phyloP scores from a whole-genome alignment of 768 basidiomycete genomes.

The Boletus vinaceobasis region DNA sequence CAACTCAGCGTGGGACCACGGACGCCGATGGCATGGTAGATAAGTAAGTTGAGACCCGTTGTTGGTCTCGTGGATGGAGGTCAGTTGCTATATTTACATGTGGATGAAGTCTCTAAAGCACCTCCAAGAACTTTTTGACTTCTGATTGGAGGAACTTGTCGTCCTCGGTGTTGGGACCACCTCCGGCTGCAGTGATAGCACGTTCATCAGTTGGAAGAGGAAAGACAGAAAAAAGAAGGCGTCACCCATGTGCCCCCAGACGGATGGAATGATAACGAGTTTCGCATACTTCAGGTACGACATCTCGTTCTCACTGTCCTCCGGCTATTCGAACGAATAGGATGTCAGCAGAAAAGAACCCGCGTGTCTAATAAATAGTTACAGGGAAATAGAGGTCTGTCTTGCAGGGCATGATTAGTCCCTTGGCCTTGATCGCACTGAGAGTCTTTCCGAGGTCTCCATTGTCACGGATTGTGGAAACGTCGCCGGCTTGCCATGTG shows the following conservation, averaged over 20 bases:
- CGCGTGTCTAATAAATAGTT: neutral
- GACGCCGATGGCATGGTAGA: neutral
- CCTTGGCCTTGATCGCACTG: conserved; percentile 45
- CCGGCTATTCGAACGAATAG: conserved; percentile 36
- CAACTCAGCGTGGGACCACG: neutral
- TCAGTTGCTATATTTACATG: neutral
- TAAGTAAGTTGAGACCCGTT: neutral
- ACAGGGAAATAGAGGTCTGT: conserved; percentile 60
- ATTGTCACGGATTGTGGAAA: conserved; percentile 42
- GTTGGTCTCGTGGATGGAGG: neutral
- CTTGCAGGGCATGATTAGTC: conserved; percentile 57
- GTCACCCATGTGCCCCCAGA: conserved; percentile 56
- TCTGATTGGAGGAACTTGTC: conserved; percentile 41
- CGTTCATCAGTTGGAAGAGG: neutral
- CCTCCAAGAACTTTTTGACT: conserved; percentile 45
- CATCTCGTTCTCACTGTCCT: conserved; percentile 50
- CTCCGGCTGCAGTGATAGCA: conserved; percentile 37
- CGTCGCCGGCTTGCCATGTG: conserved; percentile 50
- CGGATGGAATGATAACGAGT: conserved; percentile 49
- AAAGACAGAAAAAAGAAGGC: neutral
- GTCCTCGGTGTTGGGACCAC: conserved; percentile 39
- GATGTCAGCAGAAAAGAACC: neutral
- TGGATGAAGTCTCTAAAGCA: conserved; percentile 13
- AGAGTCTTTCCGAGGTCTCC: conserved; percentile 42
- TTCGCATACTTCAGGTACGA: conserved; percentile 38